These are phyloP conservation scores for Arthrobotrys sinensis DNA, from an alignment of 2,329 filamentous ascomycete genomes.

Conservation along the genomic window DNA sequence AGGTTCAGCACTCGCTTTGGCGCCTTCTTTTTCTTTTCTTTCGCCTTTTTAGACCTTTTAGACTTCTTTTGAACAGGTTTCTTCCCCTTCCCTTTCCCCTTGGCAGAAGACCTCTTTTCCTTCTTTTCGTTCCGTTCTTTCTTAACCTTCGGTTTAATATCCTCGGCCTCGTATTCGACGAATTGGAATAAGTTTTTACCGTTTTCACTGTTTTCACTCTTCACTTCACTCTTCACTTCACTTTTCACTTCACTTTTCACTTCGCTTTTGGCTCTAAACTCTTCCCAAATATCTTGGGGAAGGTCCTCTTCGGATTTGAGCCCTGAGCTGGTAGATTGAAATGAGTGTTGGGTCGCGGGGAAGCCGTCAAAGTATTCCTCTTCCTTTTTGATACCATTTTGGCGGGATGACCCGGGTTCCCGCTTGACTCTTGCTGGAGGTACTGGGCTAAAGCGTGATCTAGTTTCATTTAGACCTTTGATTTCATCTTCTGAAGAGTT, in stretches of 20 bases:
- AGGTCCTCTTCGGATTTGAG: conserved; percentile 46
- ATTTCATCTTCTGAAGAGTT: conserved; percentile 66
- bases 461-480: conserved; percentile 38
- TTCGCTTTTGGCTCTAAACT: conserved; percentile 67
- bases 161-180: background rate
- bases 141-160: background rate
- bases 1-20: conserved; percentile 70
- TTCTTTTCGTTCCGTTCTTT: conserved; percentile 27
- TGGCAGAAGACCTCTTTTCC: background rate
- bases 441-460: conserved; percentile 19
- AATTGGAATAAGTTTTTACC: background rate
- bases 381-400: conserved; percentile 25
- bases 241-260: conserved; percentile 66
- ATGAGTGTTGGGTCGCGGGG: conserved; percentile 41
- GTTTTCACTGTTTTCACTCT: conserved; percentile 63
- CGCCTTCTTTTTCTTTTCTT: conserved; percentile 64
- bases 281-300: conserved; percentile 66
- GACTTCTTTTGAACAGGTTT: conserved; percentile 61
- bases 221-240: conserved; percentile 68
- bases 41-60: conserved; percentile 58
- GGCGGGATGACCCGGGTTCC: conserved; percentile 21
- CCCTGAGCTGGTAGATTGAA: background rate
- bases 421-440: conserved; percentile 13
- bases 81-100: conserved; percentile 61
- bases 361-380: conserved; percentile 54